These are phyloP conservation scores for Ganoderma meredithae DNA, from an alignment of 1,284 basidiomycete genomes.

Conservation along the genomic window DNA sequence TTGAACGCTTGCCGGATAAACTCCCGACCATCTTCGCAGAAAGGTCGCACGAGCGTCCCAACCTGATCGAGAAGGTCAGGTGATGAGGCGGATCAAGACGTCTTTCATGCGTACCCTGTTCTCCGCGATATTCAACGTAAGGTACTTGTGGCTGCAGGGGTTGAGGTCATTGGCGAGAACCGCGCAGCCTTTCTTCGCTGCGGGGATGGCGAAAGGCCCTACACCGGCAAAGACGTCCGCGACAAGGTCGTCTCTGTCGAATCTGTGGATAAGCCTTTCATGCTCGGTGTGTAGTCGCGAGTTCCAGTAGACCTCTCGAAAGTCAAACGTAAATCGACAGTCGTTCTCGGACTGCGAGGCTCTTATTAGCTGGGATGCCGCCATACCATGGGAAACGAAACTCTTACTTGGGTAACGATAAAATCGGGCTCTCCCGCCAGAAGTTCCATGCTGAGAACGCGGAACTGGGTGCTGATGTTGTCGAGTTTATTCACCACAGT, in stretches of 20 bases:
- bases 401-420: slow-evolving; percentile 80
- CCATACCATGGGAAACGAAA: slow-evolving; percentile 8
- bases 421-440: slow-evolving; percentile 91
- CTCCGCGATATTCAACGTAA: slow-evolving; percentile 74
- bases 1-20: slow-evolving; percentile 75
- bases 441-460: slow-evolving; percentile 97
- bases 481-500: slow-evolving; percentile 98
- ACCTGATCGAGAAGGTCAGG: slow-evolving; percentile 57
- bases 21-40: slow-evolving; percentile 83
- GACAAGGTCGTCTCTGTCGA: slow-evolving; percentile 78
- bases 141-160: slow-evolving; percentile 84
- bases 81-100: neutral
- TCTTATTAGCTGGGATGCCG: neutral
- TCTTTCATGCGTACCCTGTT: slow-evolving; percentile 69
- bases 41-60: slow-evolving; percentile 67
- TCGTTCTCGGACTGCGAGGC: slow-evolving; percentile 74
- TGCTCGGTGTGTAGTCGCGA: slow-evolving; percentile 94
- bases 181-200: slow-evolving; percentile 88
- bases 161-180: slow-evolving; percentile 97
- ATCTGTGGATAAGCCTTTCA: slow-evolving; percentile 77
- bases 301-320: slow-evolving; percentile 98
- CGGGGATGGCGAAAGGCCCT: slow-evolving; percentile 95
- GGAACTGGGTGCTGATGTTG: slow-evolving; percentile 86
- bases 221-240: slow-evolving; percentile 98
- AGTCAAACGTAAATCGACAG: slow-evolving; percentile 94